Evolutionary conservation across 768 basidiomycete species (phyloP), one percentile per base, ranked within the genome.

Genomic region (Termitomyces sp.): DNA sequence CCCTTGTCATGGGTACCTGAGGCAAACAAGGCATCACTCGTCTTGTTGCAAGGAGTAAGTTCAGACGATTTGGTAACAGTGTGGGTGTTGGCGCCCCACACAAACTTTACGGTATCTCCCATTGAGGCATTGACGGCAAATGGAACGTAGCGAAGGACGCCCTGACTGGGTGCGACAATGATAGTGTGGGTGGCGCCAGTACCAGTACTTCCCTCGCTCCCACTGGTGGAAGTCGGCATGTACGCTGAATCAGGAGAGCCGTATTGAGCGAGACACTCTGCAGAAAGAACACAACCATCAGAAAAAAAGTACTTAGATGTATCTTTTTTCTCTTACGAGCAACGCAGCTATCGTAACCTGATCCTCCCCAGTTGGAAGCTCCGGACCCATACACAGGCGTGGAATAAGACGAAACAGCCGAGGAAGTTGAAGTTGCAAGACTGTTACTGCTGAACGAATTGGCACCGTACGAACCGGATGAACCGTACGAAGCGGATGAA

Each of bases 21-120:
- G 9, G 82, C 73, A 75, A 92, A 92, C 40, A 77, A 77, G 19
- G 65, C 64, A 49, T 82, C 81, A 21, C 66, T 58, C 21, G 86
- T 81, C 74, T 84, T 84, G 82, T 92, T 92, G 82, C 91, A 93
- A 58, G 84, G 79, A 4, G 72, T 66, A 57, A 90, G 77, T 45
- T 75, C 66, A 0, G 88, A 89, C 17, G 83, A 83, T 76, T 91
- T 88, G 63, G 91, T 92, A 65, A 92, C 91, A 32, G 89, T 92
- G 77, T 91, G 90, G 66, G 81, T 82, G 75, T 87, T 82, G 52
- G 87, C 89, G 54, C 81, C 80, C 90, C 90, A 93, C 71, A 85
- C 76, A 76, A 85, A 92, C 68, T 77, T 74, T 73, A 92, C 69
- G 64, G 86, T 89, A 71, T 91, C 89, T 54, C 90, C 90, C 58